Conservation (phyloP, 164 flowering plant genomes). For the Amborella trichopoda region DNA sequence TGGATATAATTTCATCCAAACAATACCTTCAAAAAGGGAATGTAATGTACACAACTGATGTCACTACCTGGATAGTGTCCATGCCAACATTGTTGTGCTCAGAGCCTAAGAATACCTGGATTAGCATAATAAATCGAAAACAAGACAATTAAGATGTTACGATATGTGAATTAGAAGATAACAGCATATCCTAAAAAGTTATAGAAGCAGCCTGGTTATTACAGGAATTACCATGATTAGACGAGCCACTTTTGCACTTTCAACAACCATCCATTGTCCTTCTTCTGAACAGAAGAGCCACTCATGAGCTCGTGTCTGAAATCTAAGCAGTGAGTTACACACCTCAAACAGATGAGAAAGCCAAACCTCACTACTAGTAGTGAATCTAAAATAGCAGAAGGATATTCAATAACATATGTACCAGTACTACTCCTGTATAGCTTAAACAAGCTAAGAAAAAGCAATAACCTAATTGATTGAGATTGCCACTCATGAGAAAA, state of each 20-base stretch:
- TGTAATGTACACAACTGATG: no score
- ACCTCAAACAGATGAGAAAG: constrained; percentile 9
- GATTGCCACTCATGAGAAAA: no score
- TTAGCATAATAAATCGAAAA: no score
- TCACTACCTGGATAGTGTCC: constrained; percentile 78
- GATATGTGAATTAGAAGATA: background rate
- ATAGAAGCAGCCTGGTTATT: background rate
- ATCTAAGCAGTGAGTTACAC: constrained; percentile 21
- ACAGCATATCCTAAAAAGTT: background rate
- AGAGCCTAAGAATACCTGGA: constrained; percentile 57
- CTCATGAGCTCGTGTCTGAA: constrained; percentile 74
- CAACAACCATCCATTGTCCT: constrained; percentile 90
- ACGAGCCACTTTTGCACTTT: constrained; percentile 82
- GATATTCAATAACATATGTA: background rate
- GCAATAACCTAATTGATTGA: no score
- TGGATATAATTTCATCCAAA: no score
- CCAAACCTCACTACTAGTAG: no score
- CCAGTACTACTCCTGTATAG: background rate
- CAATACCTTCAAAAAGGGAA: no score
- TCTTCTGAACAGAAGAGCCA: constrained; percentile 95
- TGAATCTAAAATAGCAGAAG: no score
- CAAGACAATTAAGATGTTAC: background rate
- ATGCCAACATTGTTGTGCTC: constrained; percentile 40
- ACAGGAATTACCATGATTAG: constrained; percentile 55
- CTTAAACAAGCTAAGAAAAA: no score